phyloP scores from a whole-genome alignment of 768 basidiomycete genomes.

The Suillus variegatus region DNA sequence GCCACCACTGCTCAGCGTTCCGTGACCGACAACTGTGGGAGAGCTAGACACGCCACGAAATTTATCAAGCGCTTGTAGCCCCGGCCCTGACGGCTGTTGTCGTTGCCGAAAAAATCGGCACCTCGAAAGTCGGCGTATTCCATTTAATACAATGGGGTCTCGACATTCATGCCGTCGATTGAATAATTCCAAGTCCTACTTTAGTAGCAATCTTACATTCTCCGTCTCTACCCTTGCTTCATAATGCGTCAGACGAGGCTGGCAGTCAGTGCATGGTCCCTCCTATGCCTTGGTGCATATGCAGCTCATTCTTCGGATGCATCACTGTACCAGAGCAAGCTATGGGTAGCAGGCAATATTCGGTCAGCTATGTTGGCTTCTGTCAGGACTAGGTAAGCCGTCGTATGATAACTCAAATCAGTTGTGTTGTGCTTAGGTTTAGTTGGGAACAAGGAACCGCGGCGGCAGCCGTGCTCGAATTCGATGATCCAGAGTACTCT shows the following conservation, averaged over 20 bases:
- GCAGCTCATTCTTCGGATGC: slow-evolving; percentile 1
- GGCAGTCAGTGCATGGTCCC: neutral
- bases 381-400: slow-evolving; percentile 26
- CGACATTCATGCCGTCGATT: too few species aligned
- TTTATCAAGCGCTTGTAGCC: neutral
- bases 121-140: neutral
- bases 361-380: slow-evolving; percentile 25
- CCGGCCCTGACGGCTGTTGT: neutral
- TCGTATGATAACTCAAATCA: neutral
- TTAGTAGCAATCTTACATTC: neutral
- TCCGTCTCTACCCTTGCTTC: neutral
- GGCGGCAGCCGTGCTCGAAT: slow-evolving; percentile 23
- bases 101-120: neutral
- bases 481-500: slow-evolving; percentile 27
- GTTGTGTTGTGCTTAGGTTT: neutral
- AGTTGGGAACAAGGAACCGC: slow-evolving; percentile 36
- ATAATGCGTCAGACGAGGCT: neutral
- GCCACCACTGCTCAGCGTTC: too few species aligned
- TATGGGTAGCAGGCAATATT: slow-evolving; percentile 10
- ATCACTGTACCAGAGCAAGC: slow-evolving; percentile 6
- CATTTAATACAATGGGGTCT: too few species aligned
- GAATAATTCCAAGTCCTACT: neutral
- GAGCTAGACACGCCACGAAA: neutral
- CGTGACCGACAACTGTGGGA: neutral
- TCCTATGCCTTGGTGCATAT: slow-evolving; percentile 7